Conservation (phyloP, 1,139 yeast species). For the Casaregolazyma lundiana region DNA sequence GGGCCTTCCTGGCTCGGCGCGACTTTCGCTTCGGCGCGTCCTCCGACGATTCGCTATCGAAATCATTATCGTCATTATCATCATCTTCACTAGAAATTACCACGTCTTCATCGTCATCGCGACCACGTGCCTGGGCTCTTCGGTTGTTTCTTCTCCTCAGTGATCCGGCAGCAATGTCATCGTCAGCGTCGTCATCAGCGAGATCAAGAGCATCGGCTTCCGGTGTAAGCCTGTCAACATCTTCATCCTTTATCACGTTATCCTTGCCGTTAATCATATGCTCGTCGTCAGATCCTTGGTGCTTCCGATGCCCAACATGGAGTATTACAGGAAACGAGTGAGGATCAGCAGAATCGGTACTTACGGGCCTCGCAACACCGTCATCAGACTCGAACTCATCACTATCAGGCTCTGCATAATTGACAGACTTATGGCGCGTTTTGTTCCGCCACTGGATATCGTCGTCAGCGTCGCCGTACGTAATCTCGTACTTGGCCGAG, state of each 20-base stretch:
- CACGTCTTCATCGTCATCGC: slow-evolving; percentile 10
- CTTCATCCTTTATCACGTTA: slow-evolving; percentile 22
- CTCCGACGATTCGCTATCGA: slow-evolving; percentile 20
- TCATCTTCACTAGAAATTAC: slow-evolving; percentile 17
- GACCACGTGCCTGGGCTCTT: slow-evolving; percentile 8
- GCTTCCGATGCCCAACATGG: slow-evolving; percentile 19
- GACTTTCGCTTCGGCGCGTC: slow-evolving; percentile 16
- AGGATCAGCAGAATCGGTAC: slow-evolving; percentile 6
- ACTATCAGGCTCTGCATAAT: slow-evolving; percentile 20
- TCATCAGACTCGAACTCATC: slow-evolving; percentile 13
- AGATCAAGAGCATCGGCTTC: neutral
- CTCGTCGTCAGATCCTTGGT: slow-evolving; percentile 14
- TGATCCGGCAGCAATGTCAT: slow-evolving; percentile 22
- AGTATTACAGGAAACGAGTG: slow-evolving; percentile 20
- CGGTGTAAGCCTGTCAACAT: slow-evolving; percentile 5
- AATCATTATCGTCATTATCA: slow-evolving; percentile 18
- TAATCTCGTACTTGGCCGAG: slow-evolving; percentile 10
- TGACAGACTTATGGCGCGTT: slow-evolving; percentile 12
- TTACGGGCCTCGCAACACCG: slow-evolving; percentile 12
- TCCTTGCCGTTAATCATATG: slow-evolving; percentile 11
- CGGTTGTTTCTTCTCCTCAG: slow-evolving; percentile 11
- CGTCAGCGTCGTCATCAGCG: slow-evolving; percentile 19
- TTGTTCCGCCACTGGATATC: slow-evolving; percentile 7
- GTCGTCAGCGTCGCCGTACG: slow-evolving; percentile 11
- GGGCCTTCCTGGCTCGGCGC: slow-evolving; percentile 11